Conservation (phyloP, 257 asterid genomes). For the Echium plantagineum region DNA sequence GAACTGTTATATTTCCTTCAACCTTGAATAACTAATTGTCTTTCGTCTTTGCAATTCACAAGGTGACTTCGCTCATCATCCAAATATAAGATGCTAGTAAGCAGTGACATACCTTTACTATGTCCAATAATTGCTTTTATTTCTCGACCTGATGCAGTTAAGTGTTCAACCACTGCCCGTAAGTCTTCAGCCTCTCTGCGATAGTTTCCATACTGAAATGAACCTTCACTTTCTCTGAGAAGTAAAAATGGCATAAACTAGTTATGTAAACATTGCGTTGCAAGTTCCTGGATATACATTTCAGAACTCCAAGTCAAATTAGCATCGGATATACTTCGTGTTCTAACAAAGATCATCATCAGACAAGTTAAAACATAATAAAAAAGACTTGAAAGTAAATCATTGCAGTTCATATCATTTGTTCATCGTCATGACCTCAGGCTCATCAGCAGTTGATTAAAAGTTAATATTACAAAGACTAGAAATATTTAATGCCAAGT, state of each 20-base stretch:
- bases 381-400: too few species aligned
- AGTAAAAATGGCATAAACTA: constrained; percentile 10
- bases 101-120: constrained; percentile 55
- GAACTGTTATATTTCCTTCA: not conserved
- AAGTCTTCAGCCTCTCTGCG: constrained; percentile 63
- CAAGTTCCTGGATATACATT: not conserved
- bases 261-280: not conserved
- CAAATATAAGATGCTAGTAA: constrained; percentile 1
- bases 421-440: too few species aligned
- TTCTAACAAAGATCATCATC: too few species aligned
- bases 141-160: constrained; percentile 32
- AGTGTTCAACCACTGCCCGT: constrained; percentile 62
- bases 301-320: not conserved
- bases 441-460: too few species aligned
- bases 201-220: constrained; percentile 61
- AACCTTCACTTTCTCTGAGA: constrained; percentile 85
- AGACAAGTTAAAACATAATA: too few species aligned
- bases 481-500: too few species aligned
- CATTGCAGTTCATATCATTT: too few species aligned
- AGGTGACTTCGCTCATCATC: not conserved
- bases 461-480: too few species aligned
- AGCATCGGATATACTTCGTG: too few species aligned
- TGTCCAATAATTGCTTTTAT: constrained; percentile 72
- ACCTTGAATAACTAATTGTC: not conserved
- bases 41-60: not conserved